A percentile compares a stretch with the other conserved stretches of the same genome.
These are phyloP conservation scores for Stagonosporopsis vannaccii DNA, from an alignment of 2,329 filamentous ascomycete genomes.

Conservation along the genomic window DNA sequence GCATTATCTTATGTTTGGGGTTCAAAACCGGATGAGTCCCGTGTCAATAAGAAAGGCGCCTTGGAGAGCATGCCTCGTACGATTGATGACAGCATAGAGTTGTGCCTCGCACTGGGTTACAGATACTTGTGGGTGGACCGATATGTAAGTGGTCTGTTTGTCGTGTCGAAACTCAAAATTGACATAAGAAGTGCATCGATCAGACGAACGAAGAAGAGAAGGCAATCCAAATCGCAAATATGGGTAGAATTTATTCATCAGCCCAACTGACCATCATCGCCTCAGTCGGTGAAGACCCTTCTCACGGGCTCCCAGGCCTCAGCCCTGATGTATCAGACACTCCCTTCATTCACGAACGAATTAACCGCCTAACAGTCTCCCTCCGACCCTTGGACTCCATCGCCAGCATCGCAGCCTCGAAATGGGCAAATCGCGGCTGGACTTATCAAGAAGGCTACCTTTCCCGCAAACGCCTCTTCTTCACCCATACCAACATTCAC, in stretches of 20 bases:
- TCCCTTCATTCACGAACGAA: neutral
- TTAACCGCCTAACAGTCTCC: neutral
- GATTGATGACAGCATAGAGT: neutral
- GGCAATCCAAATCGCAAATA: neutral
- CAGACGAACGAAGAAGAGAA: neutral
- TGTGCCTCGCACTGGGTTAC: neutral
- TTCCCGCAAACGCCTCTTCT: neutral
- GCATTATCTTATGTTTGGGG: neutral
- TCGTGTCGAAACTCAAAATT: neutral
- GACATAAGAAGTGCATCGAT: neutral
- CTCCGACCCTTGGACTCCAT: neutral
- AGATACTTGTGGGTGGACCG: neutral
- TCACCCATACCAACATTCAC: neutral
- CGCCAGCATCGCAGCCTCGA: neutral
- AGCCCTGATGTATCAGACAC: neutral
- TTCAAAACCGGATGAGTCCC: neutral
- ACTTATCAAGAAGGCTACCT: slow-evolving; percentile 5
- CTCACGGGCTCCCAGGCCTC: neutral
- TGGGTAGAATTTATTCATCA: slow-evolving; percentile 1
- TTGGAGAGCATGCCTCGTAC: neutral
- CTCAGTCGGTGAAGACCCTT: neutral
- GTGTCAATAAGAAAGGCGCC: neutral
- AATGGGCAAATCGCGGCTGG: slow-evolving; percentile 1
- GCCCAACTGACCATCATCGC: slow-evolving; percentile 1
- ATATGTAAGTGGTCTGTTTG: neutral